Evolutionary conservation across 2,329 filamentous ascomycete genomes (phyloP).

Genomic region (Aspergillus thermomutatus): DNA sequence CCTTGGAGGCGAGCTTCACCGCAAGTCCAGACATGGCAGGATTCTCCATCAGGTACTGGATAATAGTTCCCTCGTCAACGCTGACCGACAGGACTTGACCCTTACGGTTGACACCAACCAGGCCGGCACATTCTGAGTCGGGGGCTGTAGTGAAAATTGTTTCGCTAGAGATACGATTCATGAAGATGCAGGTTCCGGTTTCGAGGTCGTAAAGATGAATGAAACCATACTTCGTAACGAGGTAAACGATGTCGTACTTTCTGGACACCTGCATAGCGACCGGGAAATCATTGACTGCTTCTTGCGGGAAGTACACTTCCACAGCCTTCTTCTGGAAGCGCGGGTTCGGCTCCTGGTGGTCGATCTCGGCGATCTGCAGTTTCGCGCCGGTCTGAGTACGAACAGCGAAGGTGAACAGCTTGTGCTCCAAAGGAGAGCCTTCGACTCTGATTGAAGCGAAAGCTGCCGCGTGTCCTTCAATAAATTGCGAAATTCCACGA

Average conservation of each 20-base stretch:
- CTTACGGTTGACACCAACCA: slow-evolving; percentile 95
- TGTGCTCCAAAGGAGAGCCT: slow-evolving; percentile 84
- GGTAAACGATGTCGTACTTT: slow-evolving; percentile 94
- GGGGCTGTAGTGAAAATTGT: slow-evolving; percentile 94
- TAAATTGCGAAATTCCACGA: slow-evolving; percentile 93
- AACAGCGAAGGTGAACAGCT: slow-evolving; percentile 95
- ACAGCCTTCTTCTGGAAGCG: slow-evolving; percentile 93
- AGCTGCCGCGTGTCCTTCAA: slow-evolving; percentile 93
- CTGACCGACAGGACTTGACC: slow-evolving; percentile 93
- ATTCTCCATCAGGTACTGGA: slow-evolving; percentile 94
- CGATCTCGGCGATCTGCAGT: slow-evolving; percentile 95
- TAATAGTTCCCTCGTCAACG: slow-evolving; percentile 85
- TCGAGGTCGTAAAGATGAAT: slow-evolving; percentile 98
- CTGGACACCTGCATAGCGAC: slow-evolving; percentile 96
- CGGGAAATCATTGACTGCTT: slow-evolving; percentile 95
- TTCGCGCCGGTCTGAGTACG: slow-evolving; percentile 86
- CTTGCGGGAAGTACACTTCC: slow-evolving; percentile 94
- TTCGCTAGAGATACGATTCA: slow-evolving; percentile 99
- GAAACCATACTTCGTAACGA: slow-evolving; percentile 98
- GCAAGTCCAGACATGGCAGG: slow-evolving; percentile 90
- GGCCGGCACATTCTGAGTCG: slow-evolving; percentile 79
- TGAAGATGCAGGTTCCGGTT: slow-evolving; percentile 92
- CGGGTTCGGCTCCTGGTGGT: slow-evolving; percentile 85
- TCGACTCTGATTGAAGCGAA: slow-evolving; percentile 89
- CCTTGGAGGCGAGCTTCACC: slow-evolving; percentile 92